Evolutionary conservation across 495 filamentous ascomycete genomes (phyloP).

Genomic region (Lophiotrema nucula): DNA sequence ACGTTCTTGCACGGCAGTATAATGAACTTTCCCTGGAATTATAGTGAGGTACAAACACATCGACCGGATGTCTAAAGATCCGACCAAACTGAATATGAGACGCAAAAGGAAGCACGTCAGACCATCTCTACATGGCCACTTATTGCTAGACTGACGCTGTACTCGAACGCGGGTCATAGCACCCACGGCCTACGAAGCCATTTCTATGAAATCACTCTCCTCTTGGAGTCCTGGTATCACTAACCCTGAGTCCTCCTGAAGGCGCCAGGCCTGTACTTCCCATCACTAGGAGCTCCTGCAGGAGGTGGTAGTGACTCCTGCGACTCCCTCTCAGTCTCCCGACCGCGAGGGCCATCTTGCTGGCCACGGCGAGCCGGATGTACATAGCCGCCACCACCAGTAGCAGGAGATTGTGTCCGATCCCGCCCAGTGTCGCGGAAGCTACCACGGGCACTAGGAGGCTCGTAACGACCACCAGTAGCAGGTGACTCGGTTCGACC

Average conservation of each 20-base stretch:
- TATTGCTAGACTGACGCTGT: no score
- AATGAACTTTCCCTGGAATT: no score
- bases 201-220: no score
- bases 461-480: slow-evolving; percentile 32
- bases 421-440: slow-evolving; percentile 22
- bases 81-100: no score
- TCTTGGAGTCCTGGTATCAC: no score
- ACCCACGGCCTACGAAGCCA: no score
- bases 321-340: slow-evolving; percentile 29
- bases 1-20: no score
- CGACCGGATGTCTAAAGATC: no score
- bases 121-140: no score
- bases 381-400: slow-evolving; percentile 20
- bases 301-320: slow-evolving; percentile 23
- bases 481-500: slow-evolving; percentile 37
- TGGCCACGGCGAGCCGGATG: slow-evolving; percentile 17
- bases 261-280: slow-evolving; percentile 38
- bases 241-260: slow-evolving; percentile 26
- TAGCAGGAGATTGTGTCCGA: slow-evolving; percentile 29
- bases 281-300: slow-evolving; percentile 27
- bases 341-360: slow-evolving; percentile 27
- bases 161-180: no score
- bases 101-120: no score
- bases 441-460: slow-evolving; percentile 20
- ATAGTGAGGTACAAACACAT: no score